Evolutionary conservation across 208 protist genomes (phyloP), one percentile per base, ranked within the genome.

Genomic region (Borovskyia barvae): DNA sequence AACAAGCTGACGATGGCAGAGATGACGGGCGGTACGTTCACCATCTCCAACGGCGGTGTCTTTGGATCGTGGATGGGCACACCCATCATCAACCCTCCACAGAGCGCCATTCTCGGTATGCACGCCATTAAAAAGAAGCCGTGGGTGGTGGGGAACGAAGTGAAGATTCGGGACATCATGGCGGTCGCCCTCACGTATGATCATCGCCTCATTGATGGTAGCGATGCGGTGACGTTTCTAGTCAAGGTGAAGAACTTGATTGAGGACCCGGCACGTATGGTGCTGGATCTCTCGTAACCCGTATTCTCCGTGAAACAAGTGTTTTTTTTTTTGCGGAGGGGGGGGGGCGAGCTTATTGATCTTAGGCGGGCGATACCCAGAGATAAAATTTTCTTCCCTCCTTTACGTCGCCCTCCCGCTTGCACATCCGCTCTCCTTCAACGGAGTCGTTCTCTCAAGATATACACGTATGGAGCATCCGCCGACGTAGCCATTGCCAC

Each of bases 121-220:
- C 97, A 99, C 75, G 97, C 89, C 25, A 98, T 94, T 56, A 98
- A 98, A 77, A 92, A 98, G 43, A 94, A 98, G 73, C 91, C 97
- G 49, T 93, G 97, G 75, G 97, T 97, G 45, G 88, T 99, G 42
- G 82, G 71, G 14, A 79, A 86, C 49, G 77, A 90, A 32, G 82
- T 98, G 33, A 90, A 89, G 35, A 86, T 99, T 39, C 88, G 97
- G 37, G 97, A 98, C 63, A 97, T 99, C 50, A 99, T 99, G 98
- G 98, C 98, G 32, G 78, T 99, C n/a, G 98, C 98, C 8, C 85
- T 99, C 15, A 99, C 98, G 33, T 99, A 99, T 85, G 98, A 99
- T 71, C 98, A 99, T 79, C 95, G 98, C 50, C 80, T 99, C 26
- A 99, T 99, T 66, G 98, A 99, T 64, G 98, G 98, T 32, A 78